Base-by-base conservation (phyloP, 257 asterid genomes). In the Apocynum venetum region DNA sequence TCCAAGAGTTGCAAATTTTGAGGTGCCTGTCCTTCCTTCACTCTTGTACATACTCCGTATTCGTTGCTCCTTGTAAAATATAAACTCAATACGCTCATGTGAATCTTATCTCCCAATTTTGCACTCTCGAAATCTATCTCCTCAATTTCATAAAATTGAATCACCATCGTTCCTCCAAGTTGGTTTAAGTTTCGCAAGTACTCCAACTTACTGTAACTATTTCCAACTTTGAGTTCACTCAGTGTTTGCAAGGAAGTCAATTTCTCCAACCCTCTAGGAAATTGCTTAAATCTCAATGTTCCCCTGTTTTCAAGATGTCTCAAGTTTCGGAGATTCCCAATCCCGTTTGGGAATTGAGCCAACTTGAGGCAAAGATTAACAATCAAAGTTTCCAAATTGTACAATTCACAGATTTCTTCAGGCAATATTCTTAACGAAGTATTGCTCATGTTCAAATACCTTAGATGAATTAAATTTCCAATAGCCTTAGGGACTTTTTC, bases 301-400 rank as follows among this genome's bases (percentile, higher is more conserved):
- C 0, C 3, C 0, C 4, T 25, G 25, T 78, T 68, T 7, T 74
- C 43, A 46, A 79, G 81, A 76, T 76, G 83, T 38, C 86, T 76
- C 61, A 82, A 59, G 51, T 53, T 73, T 35, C 55, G 64, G 2
- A 82, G 8, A 40, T 76, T 82, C 11, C 66, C 73, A 65, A 82
- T 61, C 17, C 52, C 35, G 19, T 41, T 40, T 36, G 86, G 83
- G 46, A 82, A 73, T 63, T 48, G 78, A 20, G 41, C 31, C 60
- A 82, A 57, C 53, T 56, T 20, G 36, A 8, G 4, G 38, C 85
- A 77, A 6, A 19, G 11, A 2, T 55, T 12, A 8, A 82, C 51
- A 15, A 69, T 52, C 67, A 82, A 43, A 2, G 77, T 82, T 69
- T 82, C 74, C 76, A 82, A n/a, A 49, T 82, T 73, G n/a, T 12